Conservation (phyloP, 192 early-diverging fungal genomes). For the Linnemannia hyalina region DNA sequence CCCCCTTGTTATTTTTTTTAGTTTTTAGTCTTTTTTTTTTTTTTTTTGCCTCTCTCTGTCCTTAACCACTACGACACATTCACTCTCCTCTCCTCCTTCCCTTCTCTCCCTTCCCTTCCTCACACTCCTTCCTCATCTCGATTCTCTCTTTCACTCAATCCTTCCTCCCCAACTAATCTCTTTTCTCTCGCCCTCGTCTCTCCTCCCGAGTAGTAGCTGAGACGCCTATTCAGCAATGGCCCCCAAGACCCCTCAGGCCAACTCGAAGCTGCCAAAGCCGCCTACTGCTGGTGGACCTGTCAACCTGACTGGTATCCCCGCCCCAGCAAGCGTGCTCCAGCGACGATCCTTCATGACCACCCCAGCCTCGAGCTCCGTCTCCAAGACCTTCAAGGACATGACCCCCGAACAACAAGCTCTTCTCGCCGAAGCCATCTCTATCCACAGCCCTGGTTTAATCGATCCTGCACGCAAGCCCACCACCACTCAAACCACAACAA, state of each 20-base stretch:
- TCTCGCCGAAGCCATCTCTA: slow-evolving; percentile 55
- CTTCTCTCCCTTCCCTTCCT: not conserved
- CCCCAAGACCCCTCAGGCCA: slow-evolving; percentile 50
- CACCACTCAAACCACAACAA: not conserved
- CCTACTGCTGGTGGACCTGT: slow-evolving; percentile 39
- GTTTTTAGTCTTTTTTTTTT: not conserved
- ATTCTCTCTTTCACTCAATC: not conserved
- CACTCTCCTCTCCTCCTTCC: not conserved
- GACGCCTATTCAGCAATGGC: slow-evolving; percentile 41
- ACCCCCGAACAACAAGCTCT: slow-evolving; percentile 60
- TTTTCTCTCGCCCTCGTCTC: not conserved
- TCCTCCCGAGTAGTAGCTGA: slow-evolving; percentile 17
- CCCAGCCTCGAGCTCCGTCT: slow-evolving; percentile 20
- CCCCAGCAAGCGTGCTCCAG: slow-evolving; percentile 34
- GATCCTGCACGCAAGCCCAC: slow-evolving; percentile 23
- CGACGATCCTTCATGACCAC: slow-evolving; percentile 37
- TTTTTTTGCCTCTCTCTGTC: not conserved
- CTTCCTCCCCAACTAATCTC: not conserved
- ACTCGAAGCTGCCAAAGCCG: slow-evolving; percentile 59
- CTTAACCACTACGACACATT: not conserved
- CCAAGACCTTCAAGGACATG: slow-evolving; percentile 51
- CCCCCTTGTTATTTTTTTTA: not conserved
- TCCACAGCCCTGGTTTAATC: slow-evolving; percentile 52
- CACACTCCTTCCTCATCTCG: not conserved
- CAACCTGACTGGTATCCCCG: slow-evolving; percentile 40